Evolutionary conservation across 2,329 filamentous ascomycete species (phyloP).

Genomic region (Hypomyces rosellus): DNA sequence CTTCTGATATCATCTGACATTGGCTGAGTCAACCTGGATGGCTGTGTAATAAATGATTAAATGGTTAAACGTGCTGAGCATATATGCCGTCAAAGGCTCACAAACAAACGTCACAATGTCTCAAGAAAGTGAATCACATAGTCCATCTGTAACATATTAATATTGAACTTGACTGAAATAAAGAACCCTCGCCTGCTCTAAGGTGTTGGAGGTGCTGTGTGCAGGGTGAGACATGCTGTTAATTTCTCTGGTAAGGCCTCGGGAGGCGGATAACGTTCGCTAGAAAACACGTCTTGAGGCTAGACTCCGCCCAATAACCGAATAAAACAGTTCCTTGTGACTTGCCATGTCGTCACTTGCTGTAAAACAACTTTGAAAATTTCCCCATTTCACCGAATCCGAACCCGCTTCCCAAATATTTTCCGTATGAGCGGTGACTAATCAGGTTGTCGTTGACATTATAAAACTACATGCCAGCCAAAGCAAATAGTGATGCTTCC

Average conservation of each 20-base stretch:
- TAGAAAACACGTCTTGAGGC: conserved; percentile 23
- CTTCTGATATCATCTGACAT: no score
- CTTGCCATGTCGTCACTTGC: conserved; percentile 27
- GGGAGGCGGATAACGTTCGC: conserved; percentile 21
- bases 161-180: background rate
- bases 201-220: background rate
- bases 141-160: background rate
- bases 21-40: no score
- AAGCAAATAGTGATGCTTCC: conserved; percentile 6
- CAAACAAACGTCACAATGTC: no score
- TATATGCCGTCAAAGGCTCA: no score
- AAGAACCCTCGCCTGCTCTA: background rate
- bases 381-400: conserved; percentile 9
- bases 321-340: conserved; percentile 23
- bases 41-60: no score
- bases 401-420: conserved; percentile 4
- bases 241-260: conserved; percentile 21
- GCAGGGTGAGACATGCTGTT: conserved; percentile 12
- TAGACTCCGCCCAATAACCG: conserved; percentile 11
- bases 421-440: conserved; percentile 6
- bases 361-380: conserved; percentile 21
- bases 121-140: no score
- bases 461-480: conserved; percentile 11
- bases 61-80: no score
- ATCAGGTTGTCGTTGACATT: conserved; percentile 9